phyloP scores from a whole-genome alignment of 208 protist genomes.

The Balamuthia mandrillaris region DNA sequence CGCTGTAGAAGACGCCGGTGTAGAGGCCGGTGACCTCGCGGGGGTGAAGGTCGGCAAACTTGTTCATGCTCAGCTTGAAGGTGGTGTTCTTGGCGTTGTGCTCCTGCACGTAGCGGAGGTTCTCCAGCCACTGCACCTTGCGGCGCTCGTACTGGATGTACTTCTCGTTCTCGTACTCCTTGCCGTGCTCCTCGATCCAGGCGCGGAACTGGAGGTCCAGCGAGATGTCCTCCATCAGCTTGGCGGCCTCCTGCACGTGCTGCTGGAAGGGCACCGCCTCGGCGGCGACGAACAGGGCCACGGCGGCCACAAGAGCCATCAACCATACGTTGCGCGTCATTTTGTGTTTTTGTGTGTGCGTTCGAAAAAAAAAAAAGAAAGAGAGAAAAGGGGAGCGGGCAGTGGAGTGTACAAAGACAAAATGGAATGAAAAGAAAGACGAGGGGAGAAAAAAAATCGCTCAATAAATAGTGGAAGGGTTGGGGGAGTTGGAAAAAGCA shows the following conservation, averaged over 20 bases:
- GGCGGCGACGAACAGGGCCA: neutral
- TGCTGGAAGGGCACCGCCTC: neutral
- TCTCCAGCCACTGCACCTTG: neutral
- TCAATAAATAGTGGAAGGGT: too few species aligned
- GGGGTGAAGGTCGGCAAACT: neutral
- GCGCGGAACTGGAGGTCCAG: neutral
- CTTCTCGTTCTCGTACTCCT: neutral
- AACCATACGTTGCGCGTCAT: neutral
- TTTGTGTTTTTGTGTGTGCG: too few species aligned
- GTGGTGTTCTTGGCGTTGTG: neutral
- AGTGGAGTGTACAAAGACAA: too few species aligned
- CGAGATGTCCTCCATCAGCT: neutral
- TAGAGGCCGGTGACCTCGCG: neutral
- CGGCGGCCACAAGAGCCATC: neutral
- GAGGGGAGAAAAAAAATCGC: too few species aligned
- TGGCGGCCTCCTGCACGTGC: neutral
- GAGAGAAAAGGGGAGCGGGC: too few species aligned
- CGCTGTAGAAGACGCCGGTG: neutral
- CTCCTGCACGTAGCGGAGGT: neutral
- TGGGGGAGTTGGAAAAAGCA: too few species aligned
- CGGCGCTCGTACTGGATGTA: neutral
- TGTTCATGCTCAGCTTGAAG: neutral
- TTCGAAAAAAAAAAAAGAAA: too few species aligned
- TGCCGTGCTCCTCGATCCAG: neutral
- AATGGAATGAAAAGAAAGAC: too few species aligned